Percentiles rank a stretch among this genome's conserved stretches.
Conservation (phyloP, 164 flowering plant species). For the Macadamia tetraphylla region DNA sequence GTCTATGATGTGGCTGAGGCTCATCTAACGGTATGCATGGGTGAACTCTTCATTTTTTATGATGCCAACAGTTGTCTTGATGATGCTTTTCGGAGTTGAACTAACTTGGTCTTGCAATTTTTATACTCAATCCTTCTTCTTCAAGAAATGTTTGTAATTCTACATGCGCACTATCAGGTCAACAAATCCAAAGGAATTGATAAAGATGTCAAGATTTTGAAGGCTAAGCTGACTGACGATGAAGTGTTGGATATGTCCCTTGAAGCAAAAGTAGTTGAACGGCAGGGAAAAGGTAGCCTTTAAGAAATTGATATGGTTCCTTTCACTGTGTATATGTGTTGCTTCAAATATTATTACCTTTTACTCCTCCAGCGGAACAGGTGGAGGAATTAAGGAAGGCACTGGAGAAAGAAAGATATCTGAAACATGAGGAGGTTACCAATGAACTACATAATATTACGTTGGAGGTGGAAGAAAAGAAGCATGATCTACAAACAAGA, state of each 20-base stretch:
- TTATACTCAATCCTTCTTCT: not conserved
- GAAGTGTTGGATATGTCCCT: slow-evolving; percentile 56
- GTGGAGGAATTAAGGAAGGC: slow-evolving; percentile 48
- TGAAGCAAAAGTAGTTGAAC: slow-evolving; percentile 66
- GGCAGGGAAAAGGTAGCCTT: slow-evolving; percentile 59
- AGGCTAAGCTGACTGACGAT: slow-evolving; percentile 56
- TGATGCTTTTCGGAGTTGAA: not conserved
- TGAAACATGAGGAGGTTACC: slow-evolving; percentile 42
- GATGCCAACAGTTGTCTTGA: not conserved
- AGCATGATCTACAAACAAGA: slow-evolving; percentile 40
- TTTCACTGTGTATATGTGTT: not conserved
- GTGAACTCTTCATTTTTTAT: no score
- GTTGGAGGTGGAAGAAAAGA: slow-evolving; percentile 54
- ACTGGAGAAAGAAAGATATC: slow-evolving; percentile 53
- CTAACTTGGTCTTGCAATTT: not conserved
- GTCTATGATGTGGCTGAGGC: not conserved
- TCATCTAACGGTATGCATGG: not conserved
- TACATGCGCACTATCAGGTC: slow-evolving; percentile 31
- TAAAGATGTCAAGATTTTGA: slow-evolving; percentile 63
- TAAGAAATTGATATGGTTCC: not conserved
- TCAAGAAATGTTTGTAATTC: not conserved
- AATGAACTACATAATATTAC: slow-evolving; percentile 48
- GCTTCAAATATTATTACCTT: not conserved
- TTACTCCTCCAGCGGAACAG: slow-evolving; percentile 45
- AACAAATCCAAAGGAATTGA: slow-evolving; percentile 67